These are phyloP conservation scores for Chlamydomonas incerta DNA, from an alignment of 139 green algal genomes.

Conservation along the genomic window DNA sequence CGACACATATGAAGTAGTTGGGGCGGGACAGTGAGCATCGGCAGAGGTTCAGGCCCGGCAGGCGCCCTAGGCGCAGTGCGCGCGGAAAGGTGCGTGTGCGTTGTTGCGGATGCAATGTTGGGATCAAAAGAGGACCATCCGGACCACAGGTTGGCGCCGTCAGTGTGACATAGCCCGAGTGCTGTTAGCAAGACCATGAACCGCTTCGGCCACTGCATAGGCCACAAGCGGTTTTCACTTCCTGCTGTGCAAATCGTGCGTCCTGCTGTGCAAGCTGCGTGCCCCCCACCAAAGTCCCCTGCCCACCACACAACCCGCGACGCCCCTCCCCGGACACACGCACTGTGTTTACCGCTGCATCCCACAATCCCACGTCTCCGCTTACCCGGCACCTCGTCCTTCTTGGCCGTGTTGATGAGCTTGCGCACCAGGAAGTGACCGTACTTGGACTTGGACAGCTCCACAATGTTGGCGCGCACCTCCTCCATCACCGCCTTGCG, in stretches of 20 bases:
- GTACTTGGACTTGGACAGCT: constrained; percentile 87
- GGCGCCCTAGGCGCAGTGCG: too few species aligned
- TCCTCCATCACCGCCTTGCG: constrained; percentile 72
- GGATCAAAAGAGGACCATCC: constrained; percentile 41
- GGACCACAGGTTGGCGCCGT: neutral
- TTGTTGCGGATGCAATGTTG: too few species aligned
- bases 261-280: neutral
- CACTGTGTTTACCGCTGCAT: too few species aligned
- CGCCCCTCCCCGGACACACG: too few species aligned
- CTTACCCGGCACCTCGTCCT: constrained; percentile 73
- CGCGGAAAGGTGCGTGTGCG: too few species aligned
- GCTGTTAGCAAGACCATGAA: constrained; percentile 76
- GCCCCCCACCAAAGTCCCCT: neutral
- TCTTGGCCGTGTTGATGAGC: constrained; percentile 76
- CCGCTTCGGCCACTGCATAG: constrained; percentile 10
- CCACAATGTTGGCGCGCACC: constrained; percentile 71
- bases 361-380: too few species aligned
- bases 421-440: constrained; percentile 87
- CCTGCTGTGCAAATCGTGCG: constrained; percentile 36
- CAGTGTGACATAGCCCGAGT: constrained; percentile 62
- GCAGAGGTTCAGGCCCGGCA: too few species aligned
- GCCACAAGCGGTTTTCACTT: constrained; percentile 64
- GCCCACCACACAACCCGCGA: too few species aligned
- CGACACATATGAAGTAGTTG: too few species aligned
- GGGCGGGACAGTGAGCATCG: too few species aligned